Evolutionary conservation across 768 basidiomycete species (phyloP).

Genomic region (Mrakia frigida): DNA sequence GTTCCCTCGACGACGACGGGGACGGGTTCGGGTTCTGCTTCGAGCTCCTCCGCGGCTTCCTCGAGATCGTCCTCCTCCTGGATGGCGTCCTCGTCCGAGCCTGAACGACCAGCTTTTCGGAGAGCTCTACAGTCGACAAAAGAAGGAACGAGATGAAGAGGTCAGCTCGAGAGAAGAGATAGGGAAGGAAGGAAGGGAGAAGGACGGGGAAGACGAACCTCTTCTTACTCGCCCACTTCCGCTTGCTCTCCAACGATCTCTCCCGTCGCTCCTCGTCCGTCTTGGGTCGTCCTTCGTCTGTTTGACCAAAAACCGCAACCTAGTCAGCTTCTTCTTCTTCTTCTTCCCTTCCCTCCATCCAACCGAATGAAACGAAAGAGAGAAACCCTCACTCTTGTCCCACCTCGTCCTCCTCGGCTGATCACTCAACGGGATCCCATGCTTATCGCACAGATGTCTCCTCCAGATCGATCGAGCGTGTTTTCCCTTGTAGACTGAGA

Average conservation of each 20-base stretch:
- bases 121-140: background rate
- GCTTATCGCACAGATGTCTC: constrained; percentile 29
- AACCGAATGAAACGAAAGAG: background rate
- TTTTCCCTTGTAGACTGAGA: constrained; percentile 19
- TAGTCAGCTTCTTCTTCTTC: background rate
- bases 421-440: constrained; percentile 23
- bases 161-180: background rate
- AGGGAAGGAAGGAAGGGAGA: too few species aligned
- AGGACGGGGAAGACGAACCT: background rate
- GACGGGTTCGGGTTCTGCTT: background rate
- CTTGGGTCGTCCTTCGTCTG: constrained; percentile 16
- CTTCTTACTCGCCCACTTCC: constrained; percentile 16
- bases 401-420: constrained; percentile 28
- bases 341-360: too few species aligned
- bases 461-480: constrained; percentile 31
- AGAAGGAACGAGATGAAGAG: background rate
- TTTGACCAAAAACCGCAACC: background rate
- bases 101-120: background rate
- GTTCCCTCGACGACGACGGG: background rate
- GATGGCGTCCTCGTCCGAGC: background rate
- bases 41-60: background rate
- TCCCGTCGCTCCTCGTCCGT: constrained; percentile 21
- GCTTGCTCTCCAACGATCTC: constrained; percentile 9
- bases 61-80: constrained; percentile 13
- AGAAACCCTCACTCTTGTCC: constrained; percentile 14